These are phyloP conservation scores for Panicum virgatum DNA, from an alignment of 202 grass and related monocot species.

Conservation along the genomic window DNA sequence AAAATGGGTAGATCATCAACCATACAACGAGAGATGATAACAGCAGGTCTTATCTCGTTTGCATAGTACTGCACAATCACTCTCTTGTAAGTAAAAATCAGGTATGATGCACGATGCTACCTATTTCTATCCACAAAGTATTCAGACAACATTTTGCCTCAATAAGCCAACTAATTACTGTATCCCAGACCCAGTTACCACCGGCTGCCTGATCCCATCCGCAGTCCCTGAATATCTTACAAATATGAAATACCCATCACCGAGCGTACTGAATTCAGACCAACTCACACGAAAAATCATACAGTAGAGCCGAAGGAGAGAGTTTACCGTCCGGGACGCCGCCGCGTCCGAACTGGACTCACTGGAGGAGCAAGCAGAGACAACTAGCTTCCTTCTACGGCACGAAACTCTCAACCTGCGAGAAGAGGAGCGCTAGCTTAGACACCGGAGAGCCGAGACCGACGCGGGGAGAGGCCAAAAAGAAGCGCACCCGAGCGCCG, in stretches of 20 bases:
- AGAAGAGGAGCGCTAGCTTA: conserved; percentile 5
- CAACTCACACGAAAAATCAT: conserved; percentile 4
- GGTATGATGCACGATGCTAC: not conserved
- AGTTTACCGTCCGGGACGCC: conserved; percentile 31
- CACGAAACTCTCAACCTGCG: conserved; percentile 39
- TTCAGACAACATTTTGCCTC: not conserved
- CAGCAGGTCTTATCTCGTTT: not conserved
- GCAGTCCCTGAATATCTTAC: not conserved
- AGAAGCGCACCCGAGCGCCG: conserved; percentile 10
- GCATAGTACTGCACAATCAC: not conserved
- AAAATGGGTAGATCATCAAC: not conserved
- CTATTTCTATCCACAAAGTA: not conserved
- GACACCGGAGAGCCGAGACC: conserved; percentile 5
- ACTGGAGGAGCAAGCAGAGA: conserved; percentile 35
- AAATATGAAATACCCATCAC: not conserved
- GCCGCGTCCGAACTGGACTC: conserved; percentile 13
- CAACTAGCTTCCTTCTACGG: not conserved
- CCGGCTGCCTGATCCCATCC: not conserved
- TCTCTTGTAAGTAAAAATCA: not conserved
- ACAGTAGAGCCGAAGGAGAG: not conserved
- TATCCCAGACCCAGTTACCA: not conserved
- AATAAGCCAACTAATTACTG: not conserved
- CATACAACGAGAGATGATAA: too few relatives aligned
- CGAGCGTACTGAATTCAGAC: not conserved
- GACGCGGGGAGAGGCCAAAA: not conserved